Percentiles rank a stretch among this genome's conserved stretches.
phyloP scores from a whole-genome alignment of 2,329 filamentous ascomycete species.

The Fusarium austroafricanum region DNA sequence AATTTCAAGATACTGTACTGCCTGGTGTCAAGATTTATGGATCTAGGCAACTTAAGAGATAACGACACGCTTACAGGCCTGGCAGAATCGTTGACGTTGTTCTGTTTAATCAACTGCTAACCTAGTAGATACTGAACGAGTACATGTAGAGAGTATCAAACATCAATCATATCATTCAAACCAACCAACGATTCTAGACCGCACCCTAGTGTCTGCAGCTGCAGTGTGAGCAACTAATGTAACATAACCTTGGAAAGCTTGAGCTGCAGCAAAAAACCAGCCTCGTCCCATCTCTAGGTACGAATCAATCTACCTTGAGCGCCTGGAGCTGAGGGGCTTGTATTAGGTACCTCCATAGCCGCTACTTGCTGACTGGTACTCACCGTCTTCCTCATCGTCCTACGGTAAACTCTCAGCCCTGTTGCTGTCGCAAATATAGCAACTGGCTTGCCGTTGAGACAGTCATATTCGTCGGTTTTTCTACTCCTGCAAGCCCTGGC shows the following conservation, averaged over 20 bases:
- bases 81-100: too few species aligned
- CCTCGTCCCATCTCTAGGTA: constrained; percentile 2
- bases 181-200: background rate
- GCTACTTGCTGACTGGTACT: constrained; percentile 1
- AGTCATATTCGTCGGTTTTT: constrained; percentile 22
- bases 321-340: constrained; percentile 8
- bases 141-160: background rate
- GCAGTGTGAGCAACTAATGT: constrained; percentile 11
- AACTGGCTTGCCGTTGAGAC: constrained; percentile 17
- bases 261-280: constrained; percentile 15
- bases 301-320: constrained; percentile 6
- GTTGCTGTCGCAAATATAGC: constrained; percentile 41
- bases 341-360: too few species aligned
- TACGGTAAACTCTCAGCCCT: constrained; percentile 7
- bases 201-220: background rate
- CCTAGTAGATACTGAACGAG: too few species aligned
- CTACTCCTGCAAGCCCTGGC: constrained; percentile 24
- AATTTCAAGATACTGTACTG: background rate
- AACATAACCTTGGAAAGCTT: constrained; percentile 10
- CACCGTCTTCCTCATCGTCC: background rate
- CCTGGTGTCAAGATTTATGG: background rate
- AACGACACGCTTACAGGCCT: too few species aligned
- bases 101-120: too few species aligned
- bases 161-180: constrained; percentile 5
- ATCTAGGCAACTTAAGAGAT: background rate